Base-by-base conservation (phyloP, 352 stramenopile species). In the Globisporangium nunn region DNA sequence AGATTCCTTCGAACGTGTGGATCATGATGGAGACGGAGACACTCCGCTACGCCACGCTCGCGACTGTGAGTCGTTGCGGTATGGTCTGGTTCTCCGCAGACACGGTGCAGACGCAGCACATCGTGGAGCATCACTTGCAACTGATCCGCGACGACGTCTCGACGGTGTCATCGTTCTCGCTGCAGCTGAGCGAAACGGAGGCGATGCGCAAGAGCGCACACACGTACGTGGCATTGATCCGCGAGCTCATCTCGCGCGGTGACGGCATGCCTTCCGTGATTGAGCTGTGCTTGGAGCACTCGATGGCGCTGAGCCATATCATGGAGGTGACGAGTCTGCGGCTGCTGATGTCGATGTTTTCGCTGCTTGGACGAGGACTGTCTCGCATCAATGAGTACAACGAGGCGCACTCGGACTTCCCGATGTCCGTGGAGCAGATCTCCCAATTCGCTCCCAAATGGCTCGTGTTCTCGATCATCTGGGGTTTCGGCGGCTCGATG, bases 1-100 rank as follows among this genome's bases (percentile, higher is more conserved):
- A 94, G 61, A 97, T 99, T 51, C 97, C 97, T 15, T 72, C 91
- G 3, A 99, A 99, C 68, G 95, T 99, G n/a, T 96, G 96, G 70
- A 99, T 99, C 63, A 97, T 99, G 70, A 97, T 99, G 66, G 98
- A 99, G 77, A 98, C 99, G 3, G 97, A 99, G 58, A 99, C 91
- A 50, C 74, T 99, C 28, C 87, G 91, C 28, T 97, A 98, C 62
- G 98, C 98, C 8, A 99, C 98, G 29, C 86, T 98, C 15, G 98
- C 98, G 43, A 99, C 98, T n/a, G 98, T 99, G 43, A 98, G 88
- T 85, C 93, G 98, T 52, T 99, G 97, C 67, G 98, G 98, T 28
- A 99, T 99, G 96, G 91, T 99, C 33, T 99, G 97, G 96, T 99
- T 99, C 66, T 97, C 93, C 33, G 78, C 95, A 33, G 96, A 98